Conservation (phyloP, 2,329 filamentous ascomycete species). For the Hysterium pulicare region DNA sequence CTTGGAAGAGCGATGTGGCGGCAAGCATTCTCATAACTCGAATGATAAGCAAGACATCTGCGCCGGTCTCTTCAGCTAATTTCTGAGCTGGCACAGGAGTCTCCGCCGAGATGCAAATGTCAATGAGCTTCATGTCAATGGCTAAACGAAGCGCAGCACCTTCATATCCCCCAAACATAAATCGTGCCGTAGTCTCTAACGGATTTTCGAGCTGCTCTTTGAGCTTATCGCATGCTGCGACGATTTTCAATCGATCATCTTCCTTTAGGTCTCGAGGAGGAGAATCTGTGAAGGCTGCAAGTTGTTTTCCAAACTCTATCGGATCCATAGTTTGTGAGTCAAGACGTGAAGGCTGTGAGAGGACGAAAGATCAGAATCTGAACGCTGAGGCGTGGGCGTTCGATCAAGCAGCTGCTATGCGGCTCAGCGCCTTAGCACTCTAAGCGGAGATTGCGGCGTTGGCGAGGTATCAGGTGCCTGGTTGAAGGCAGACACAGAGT, state of each 20-base stretch:
- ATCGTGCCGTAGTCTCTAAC: constrained; percentile 3
- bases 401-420: too few species aligned
- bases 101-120: constrained; percentile 10
- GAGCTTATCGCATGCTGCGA: constrained; percentile 1
- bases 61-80: constrained; percentile 11
- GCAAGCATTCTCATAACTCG: constrained; percentile 7
- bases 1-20: constrained; percentile 8
- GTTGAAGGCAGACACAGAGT: too few species aligned
- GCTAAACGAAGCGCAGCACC: constrained; percentile 10
- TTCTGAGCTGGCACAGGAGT: constrained; percentile 7
- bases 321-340: too few species aligned
- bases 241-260: constrained; percentile 2
- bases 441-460: too few species aligned
- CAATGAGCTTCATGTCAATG: constrained; percentile 14
- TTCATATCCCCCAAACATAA: constrained; percentile 5
- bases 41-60: constrained; percentile 7
- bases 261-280: constrained; percentile 2
- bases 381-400: too few species aligned
- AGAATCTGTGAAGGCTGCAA: neutral
- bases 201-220: constrained; percentile 3
- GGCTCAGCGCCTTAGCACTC: too few species aligned
- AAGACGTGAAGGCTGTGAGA: too few species aligned
- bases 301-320: too few species aligned
- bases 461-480: too few species aligned
- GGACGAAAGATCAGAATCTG: too few species aligned